Base-by-base conservation (phyloP, 192 early-diverging fungal genomes). In the Mortierella alpina region DNA sequence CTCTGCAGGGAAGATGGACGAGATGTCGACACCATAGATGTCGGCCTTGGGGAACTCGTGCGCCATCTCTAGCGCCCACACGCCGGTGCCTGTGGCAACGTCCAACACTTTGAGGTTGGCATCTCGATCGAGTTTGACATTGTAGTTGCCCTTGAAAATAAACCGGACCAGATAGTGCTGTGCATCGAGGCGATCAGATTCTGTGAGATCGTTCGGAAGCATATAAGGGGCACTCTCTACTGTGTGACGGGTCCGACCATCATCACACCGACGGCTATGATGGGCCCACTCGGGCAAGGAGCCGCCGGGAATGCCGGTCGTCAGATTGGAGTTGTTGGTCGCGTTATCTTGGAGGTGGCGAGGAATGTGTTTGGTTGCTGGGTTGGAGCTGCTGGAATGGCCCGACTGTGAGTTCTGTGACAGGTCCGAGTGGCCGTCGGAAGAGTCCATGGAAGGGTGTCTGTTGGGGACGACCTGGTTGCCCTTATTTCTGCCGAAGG, bases 101-200 rank as follows among this genome's bases (percentile, higher is more conserved):
- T 80, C 77, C 14, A 80, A 48, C 9, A 80, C 72, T 23, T 59
- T 59, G 31, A 80, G 41, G 42, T 44, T 41, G 2, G 64, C 64
- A 2, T 80, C 77, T 51, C 18, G 64, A 42, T 72, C 61, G 23
- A 80, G 56, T 52, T 80, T 54, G 47, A 80, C 77, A 18, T 80
- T 80, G 61, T 70, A 79, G 62, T 84, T 84, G 48, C 75, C 70
- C 51, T 74, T 73, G 53, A 76, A 74, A 57, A 77, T 66, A 58
- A 85, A 89, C 20, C 86, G 78, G 22, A 86, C 75, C 66, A 89
- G 73, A 57, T 84, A 89, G 62, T 89, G 88, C 31, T 83, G 82
- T 13, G 84, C 58, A 54, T 89, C 84, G 10, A 89, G 61, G 9
- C 88, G 70, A 68, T 89, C 85, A 5, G 85, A 82, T 57, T 89